phyloP scores from a whole-genome alignment of 208 protist species.

The Blechomonas ayalai region DNA sequence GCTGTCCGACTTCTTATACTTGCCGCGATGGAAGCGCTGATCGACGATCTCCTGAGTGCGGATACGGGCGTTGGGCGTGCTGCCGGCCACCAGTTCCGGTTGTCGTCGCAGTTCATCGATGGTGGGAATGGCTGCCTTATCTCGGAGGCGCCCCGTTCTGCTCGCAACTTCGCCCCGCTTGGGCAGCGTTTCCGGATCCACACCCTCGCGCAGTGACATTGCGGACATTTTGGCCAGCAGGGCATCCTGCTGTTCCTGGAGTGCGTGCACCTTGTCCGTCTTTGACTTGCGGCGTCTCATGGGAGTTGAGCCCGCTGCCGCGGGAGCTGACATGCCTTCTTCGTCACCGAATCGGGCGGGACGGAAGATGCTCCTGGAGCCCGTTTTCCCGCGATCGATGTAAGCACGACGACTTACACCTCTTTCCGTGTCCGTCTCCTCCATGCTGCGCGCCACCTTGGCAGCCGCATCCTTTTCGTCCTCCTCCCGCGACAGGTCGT shows the following conservation, averaged over 20 bases:
- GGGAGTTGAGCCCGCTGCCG: slow-evolving; percentile 16
- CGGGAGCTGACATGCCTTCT: slow-evolving; percentile 10
- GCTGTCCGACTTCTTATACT: slow-evolving; percentile 38
- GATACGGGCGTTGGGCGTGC: slow-evolving; percentile 21
- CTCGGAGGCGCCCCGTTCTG: slow-evolving; percentile 34
- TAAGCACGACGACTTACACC: slow-evolving; percentile 74
- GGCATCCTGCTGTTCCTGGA: slow-evolving; percentile 75
- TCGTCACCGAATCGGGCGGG: slow-evolving; percentile 39
- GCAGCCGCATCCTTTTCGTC: slow-evolving; percentile 29
- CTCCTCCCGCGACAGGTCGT: slow-evolving; percentile 74
- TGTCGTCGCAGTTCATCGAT: slow-evolving; percentile 51
- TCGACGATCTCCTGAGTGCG: slow-evolving; percentile 42
- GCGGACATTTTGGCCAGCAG: slow-evolving; percentile 19
- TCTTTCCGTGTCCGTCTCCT: slow-evolving; percentile 78
- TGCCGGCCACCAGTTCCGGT: slow-evolving; percentile 25
- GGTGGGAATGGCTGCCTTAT: slow-evolving; percentile 36
- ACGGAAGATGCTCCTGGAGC: slow-evolving; percentile 69
- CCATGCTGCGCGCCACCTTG: slow-evolving; percentile 79
- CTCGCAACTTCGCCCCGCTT: slow-evolving; percentile 56
- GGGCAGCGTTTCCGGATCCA: slow-evolving; percentile 3
- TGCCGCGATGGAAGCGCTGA: slow-evolving; percentile 45
- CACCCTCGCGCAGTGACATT: slow-evolving; percentile 26
- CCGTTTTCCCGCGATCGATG: slow-evolving; percentile 84
- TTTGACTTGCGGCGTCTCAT: slow-evolving; percentile 49
- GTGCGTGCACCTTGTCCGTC: slow-evolving; percentile 54